phyloP scores from a whole-genome alignment of 2,329 filamentous ascomycete species.

The Cytospora leucostoma region DNA sequence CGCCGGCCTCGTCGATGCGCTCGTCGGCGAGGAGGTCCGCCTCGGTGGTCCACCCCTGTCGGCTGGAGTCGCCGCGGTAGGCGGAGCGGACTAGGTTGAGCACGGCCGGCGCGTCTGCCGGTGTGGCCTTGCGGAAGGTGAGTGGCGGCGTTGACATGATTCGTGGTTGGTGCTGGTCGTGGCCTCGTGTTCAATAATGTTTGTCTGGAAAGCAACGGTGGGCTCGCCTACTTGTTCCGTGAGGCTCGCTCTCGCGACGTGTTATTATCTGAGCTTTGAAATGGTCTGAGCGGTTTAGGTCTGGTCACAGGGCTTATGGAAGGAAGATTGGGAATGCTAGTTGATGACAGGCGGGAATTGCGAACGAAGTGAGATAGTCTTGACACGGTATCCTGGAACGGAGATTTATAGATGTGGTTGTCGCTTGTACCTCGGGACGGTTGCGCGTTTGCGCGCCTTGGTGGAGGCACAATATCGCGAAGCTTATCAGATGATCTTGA shows the following conservation, averaged over 20 bases:
- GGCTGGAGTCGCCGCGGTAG: conserved; percentile 46
- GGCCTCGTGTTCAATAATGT: background rate
- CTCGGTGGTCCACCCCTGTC: conserved; percentile 50
- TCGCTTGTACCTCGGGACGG: background rate
- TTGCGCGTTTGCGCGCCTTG: conserved; percentile 1
- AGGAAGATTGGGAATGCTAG: too few relatives aligned
- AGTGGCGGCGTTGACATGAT: conserved; percentile 27
- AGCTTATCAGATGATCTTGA: background rate
- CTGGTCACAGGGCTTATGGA: too few relatives aligned
- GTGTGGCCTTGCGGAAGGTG: conserved; percentile 40
- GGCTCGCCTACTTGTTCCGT: too few relatives aligned
- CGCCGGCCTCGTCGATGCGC: conserved; percentile 43
- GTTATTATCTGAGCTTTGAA: too few relatives aligned
- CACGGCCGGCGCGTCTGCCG: conserved; percentile 37
- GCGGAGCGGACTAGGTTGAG: conserved; percentile 45
- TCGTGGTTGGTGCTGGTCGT: background rate
- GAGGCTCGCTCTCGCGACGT: too few relatives aligned
- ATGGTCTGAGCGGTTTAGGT: too few relatives aligned
- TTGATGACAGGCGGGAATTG: too few relatives aligned
- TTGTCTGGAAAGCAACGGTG: too few relatives aligned
- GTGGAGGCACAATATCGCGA: background rate
- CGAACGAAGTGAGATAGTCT: too few relatives aligned
- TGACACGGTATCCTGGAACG: too few relatives aligned
- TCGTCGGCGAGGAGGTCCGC: conserved; percentile 46
- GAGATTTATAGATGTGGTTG: background rate